Percentiles rank a stretch among this genome's conserved stretches.
These are phyloP conservation scores for Flaveria sonorensis DNA, from an alignment of 129 eudicot genomes.

Conservation along the genomic window DNA sequence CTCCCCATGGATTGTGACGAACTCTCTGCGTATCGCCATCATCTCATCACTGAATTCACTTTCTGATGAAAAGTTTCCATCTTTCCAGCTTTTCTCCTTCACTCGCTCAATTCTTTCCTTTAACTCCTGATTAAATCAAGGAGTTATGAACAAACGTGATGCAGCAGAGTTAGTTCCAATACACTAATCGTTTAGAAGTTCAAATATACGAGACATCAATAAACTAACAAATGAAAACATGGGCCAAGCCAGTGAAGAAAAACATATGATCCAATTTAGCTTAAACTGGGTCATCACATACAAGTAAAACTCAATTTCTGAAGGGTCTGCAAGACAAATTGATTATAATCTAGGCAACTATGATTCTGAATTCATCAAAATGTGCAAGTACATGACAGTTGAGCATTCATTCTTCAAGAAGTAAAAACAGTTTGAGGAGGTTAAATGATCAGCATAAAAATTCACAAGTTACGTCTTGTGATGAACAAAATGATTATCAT, in stretches of 20 bases:
- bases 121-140: conserved; percentile 45
- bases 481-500: not conserved
- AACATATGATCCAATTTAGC: not conserved
- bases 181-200: not conserved
- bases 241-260: not conserved
- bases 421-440: not conserved
- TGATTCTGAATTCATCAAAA: not conserved
- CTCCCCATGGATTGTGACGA: conserved; percentile 81
- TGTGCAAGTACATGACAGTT: not conserved
- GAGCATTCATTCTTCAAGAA: not conserved
- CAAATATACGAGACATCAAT: not conserved
- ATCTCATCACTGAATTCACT: conserved; percentile 61
- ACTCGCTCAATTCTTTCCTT: conserved; percentile 68
- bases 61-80: conserved; percentile 61
- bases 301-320: conserved; percentile 8
- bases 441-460: conserved; percentile 1
- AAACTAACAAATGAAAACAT: not conserved
- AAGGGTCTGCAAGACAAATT: conserved; percentile 5
- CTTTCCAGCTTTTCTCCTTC: conserved; percentile 48
- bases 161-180: not conserved
- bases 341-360: not conserved
- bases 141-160: conserved; percentile 3
- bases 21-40: conserved; percentile 78
- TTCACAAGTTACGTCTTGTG: not conserved
- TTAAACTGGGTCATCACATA: not conserved